phyloP scores from a whole-genome alignment of 306 rosid species.

The Notholithocarpus densiflorus region DNA sequence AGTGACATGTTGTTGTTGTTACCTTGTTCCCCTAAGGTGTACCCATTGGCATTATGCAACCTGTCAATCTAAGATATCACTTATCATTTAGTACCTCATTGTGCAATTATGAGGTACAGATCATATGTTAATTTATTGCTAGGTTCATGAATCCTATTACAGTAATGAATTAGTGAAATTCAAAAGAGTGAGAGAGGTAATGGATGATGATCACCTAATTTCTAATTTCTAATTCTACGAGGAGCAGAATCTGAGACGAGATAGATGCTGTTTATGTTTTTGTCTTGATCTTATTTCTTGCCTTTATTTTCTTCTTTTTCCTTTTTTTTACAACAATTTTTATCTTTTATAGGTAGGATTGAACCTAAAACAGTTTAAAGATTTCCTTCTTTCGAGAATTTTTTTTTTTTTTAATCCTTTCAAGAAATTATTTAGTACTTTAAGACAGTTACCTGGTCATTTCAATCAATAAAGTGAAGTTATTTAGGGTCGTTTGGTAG shows the following conservation, averaged over 20 bases:
- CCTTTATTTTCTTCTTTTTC: neutral
- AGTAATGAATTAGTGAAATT: neutral
- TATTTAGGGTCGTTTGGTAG: too few relatives aligned
- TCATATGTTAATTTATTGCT: neutral
- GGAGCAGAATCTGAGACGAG: neutral
- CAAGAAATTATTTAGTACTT: too few relatives aligned
- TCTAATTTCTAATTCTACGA: neutral
- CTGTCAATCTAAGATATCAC: constrained; percentile 9
- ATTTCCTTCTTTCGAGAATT: neutral
- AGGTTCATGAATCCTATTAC: neutral
- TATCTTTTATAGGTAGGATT: neutral
- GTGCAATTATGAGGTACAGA: neutral
- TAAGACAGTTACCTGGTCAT: too few relatives aligned
- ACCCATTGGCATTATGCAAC: constrained; percentile 3
- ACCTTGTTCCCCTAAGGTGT: constrained; percentile 16
- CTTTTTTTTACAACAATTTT: neutral
- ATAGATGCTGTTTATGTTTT: neutral
- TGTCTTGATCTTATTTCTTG: neutral
- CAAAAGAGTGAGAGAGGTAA: neutral
- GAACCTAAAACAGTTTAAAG: neutral
- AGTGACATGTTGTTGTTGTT: constrained; percentile 17
- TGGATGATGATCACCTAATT: neutral
- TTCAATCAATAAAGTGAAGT: too few relatives aligned
- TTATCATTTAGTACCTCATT: neutral
- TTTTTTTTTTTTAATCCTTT: too few relatives aligned